Base-by-base conservation (phyloP, 1,139 yeast species). In the Protomyces gravidus region DNA sequence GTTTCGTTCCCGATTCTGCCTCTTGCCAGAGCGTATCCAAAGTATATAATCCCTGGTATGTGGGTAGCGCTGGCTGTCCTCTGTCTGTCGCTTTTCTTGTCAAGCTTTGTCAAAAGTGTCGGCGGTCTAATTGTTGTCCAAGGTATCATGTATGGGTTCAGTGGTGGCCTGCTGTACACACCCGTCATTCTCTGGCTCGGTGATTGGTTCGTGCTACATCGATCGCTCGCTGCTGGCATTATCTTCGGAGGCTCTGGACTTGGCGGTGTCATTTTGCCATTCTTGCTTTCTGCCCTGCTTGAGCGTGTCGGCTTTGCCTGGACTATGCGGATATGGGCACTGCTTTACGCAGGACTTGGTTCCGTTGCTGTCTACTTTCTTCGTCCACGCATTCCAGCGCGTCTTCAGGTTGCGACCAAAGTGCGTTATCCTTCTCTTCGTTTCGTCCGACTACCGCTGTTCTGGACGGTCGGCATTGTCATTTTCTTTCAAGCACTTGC, bases 201-300 rank as follows among this genome's bases (percentile, higher is more conserved):
- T 9, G 59, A 61, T 15, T 84, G 85, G 79, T 85, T 83, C 67
- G 72, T 76, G 62, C 73, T 68, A 61, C 81, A 76, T 62, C 72
- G 89, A 61, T 89, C 84, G 1, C 70, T 79, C 62, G 88, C 87
- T 3, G 68, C 81, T 49, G 82, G 86, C 0, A 68, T 82, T 3
- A 85, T 85, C 0, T 80, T 85, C 4, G 78, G 79, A 66, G 88
- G 89, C n/a, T 89, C 89, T 0, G 77, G 84, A 30, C 69, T 83
- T 4, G 90, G 90, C 17, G 87, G 87, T 51, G 78, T 82, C 28
- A 72, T 82, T 1, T 81, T 82, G 68, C 85, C 89, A 1, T 69
- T 84, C 32, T 75, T 83, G 78, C 74, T 84, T 61, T 77, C 84
- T 65, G 71, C 74, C 42, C 71, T 83, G 55, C 82, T 80, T 66